These are phyloP conservation scores for Raphanus raphanistrum DNA, from an alignment of 345 rosid species.

Conservation along the genomic window DNA sequence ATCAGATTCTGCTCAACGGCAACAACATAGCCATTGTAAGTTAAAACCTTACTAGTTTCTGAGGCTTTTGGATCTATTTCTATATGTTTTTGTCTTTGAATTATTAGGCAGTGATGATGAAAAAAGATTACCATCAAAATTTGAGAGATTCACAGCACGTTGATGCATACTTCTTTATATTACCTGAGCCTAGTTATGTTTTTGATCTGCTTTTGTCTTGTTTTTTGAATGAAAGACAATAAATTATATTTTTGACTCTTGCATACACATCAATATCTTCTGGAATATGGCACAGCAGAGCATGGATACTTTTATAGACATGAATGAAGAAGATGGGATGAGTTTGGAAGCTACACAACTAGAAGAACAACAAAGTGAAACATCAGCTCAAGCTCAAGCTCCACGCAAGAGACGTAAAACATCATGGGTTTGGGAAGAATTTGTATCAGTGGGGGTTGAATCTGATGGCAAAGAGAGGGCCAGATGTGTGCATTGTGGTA, in stretches of 20 bases:
- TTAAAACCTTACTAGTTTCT: too few species aligned
- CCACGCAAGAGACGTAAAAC: too few species aligned
- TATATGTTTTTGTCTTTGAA: neutral
- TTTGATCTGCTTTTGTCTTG: neutral
- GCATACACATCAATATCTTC: too few species aligned
- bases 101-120: constrained; percentile 9
- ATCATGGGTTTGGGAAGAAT: too few species aligned
- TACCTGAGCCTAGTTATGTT: constrained; percentile 37
- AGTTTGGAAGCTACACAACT: neutral
- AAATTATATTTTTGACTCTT: constrained; percentile 35
- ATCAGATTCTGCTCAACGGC: constrained; percentile 91
- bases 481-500: too few species aligned
- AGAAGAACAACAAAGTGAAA: too few species aligned
- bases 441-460: too few species aligned
- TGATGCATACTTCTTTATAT: constrained; percentile 36
- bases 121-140: constrained; percentile 59
- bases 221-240: constrained; percentile 44
- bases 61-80: constrained; percentile 29
- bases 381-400: too few species aligned
- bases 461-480: too few species aligned
- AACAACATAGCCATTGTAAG: constrained; percentile 94
- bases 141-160: constrained; percentile 44
- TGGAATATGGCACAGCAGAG: too few species aligned
- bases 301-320: too few species aligned
- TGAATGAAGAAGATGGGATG: neutral